Base-by-base conservation (phyloP, 1,284 basidiomycete species). In the Cryptococcus amylolentus region DNA sequence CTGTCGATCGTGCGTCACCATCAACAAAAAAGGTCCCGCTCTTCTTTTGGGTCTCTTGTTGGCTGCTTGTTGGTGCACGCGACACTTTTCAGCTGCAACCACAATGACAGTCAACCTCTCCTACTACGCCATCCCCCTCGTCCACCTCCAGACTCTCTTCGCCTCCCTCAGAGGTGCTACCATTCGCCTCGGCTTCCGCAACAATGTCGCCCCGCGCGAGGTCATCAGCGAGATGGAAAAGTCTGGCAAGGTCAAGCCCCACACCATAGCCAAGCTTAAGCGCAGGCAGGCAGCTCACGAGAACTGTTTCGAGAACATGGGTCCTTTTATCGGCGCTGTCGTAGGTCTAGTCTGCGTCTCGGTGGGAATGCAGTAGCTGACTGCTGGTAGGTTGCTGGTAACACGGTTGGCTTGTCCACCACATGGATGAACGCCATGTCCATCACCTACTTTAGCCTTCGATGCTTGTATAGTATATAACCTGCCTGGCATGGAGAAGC, bases 401-500 rank as follows among this genome's bases (percentile, higher is more conserved):
- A 73, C 59, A 41, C 51, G 4, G 65, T 58, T 10, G 70, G 69
- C 26, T 51, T 75, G 20, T 57, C 64, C 2, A 45, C 62, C 5
- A 39, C 45, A 28, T 71, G 54, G 47, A 71, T 75, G 68, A 75
- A 71, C 63, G 59, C 42, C 18, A 62, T 70, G 52, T 58, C 65
- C 7, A 47, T 60, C 35, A 42, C 44, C 7, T 75, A 71, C 63
- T 65, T 75, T 51, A 23, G 62, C 16, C 37, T 67, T 5, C 54
- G 71, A 46, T 61, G 58, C 49, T 20, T 64, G 0, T 72, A 65
- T 54, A 64, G 68, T 72, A 47, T 54, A 45, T 59, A 39, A 31
- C 20, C 12, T 39, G 8, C 9, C 23, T 13, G 13, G 39, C 5
- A 1, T 9, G 9, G 39, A 20, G 6, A 10, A 27, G 18, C 27